phyloP scores from a whole-genome alignment of 2,329 filamentous ascomycete species.

The Xylaria sp. region DNA sequence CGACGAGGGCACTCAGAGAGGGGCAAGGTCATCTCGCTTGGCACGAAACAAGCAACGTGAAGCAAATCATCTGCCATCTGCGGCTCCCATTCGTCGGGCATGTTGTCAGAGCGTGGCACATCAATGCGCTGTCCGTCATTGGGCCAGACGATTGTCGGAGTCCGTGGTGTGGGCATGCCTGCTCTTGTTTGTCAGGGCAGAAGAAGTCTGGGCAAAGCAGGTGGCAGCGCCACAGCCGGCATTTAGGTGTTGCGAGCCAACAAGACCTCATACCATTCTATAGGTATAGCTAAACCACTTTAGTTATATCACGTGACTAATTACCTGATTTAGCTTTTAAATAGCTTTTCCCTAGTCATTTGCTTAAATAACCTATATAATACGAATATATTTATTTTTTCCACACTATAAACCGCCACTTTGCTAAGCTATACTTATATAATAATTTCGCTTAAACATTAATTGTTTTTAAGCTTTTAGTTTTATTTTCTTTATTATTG shows the following conservation, averaged over 20 bases:
- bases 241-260: constrained; percentile 26
- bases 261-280: constrained; percentile 8
- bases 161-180: background rate
- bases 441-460: too few species aligned
- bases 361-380: too few species aligned
- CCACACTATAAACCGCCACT: too few species aligned
- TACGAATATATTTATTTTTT: too few species aligned
- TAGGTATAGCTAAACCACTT: too few species aligned
- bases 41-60: constrained; percentile 12
- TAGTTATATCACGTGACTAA: too few species aligned
- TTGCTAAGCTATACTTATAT: too few species aligned
- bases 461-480: too few species aligned
- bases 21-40: background rate
- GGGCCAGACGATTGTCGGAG: background rate
- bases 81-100: constrained; percentile 21
- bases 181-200: too few species aligned
- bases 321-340: too few species aligned
- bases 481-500: too few species aligned
- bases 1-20: background rate
- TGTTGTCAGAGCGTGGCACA: background rate
- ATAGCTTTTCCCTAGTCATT: too few species aligned
- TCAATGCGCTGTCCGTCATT: constrained; percentile 20
- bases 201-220: background rate
- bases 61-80: constrained; percentile 13
- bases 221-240: constrained; percentile 21